Percentiles rank a stretch among this genome's conserved stretches.
Evolutionary conservation across 345 rosid species (phyloP).

Genomic region (Trapa incisa): DNA sequence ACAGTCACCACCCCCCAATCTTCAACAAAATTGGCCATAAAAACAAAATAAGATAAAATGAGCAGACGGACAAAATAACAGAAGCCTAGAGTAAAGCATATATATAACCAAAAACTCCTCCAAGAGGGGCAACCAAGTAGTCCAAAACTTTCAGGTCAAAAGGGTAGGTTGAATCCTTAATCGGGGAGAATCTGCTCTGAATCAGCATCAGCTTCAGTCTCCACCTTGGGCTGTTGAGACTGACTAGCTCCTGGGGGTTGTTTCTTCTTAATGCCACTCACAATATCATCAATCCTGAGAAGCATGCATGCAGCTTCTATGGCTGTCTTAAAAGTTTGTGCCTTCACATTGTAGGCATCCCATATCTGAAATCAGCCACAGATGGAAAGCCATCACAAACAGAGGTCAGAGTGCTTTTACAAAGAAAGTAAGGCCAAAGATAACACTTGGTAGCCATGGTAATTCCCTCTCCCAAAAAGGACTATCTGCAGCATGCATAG

Average conservation of each 20-base stretch:
- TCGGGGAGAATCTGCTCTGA: constrained; percentile 86
- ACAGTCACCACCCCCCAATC: too few species aligned
- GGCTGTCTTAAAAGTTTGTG: constrained; percentile 88
- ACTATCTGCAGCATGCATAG: not conserved
- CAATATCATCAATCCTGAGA: constrained; percentile 85
- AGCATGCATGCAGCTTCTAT: constrained; percentile 95
- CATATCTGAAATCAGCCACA: constrained; percentile 42
- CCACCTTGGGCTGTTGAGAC: constrained; percentile 55
- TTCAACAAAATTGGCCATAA: too few species aligned
- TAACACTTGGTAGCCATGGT: not conserved
- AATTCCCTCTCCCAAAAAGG: too few species aligned
- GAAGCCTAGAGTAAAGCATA: too few species aligned
- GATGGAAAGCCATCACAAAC: not conserved
- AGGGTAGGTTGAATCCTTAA: constrained; percentile 15
- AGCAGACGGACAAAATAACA: too few species aligned
- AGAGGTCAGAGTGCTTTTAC: not conserved
- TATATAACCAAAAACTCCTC: too few species aligned
- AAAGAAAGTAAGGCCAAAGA: not conserved
- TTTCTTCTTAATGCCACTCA: constrained; percentile 93
- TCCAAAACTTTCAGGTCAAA: too few species aligned
- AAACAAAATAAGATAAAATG: too few species aligned
- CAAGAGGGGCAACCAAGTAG: too few species aligned
- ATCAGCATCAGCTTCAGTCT: constrained; percentile 90
- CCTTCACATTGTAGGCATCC: constrained; percentile 95
- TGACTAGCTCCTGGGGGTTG: constrained; percentile 69